Evolutionary conservation across 1,284 basidiomycete genomes (phyloP).

Genomic region (Rhodotorula glutinis): DNA sequence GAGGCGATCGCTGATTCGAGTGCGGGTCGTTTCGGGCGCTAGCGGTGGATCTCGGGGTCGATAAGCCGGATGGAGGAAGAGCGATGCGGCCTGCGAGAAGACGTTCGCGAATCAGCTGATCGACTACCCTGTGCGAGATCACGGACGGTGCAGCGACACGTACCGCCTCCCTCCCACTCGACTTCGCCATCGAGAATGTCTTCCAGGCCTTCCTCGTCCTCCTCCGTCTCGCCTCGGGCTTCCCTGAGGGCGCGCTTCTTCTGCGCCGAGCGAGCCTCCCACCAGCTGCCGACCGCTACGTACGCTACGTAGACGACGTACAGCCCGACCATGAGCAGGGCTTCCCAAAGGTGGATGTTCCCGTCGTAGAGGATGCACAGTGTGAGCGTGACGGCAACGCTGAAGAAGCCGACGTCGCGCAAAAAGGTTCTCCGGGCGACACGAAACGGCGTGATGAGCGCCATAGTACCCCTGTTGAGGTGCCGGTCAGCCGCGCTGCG

Average conservation of each 20-base stretch:
- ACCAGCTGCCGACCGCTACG: constrained; percentile 77
- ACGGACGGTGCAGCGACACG: too few species aligned
- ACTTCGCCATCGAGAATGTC: constrained; percentile 17
- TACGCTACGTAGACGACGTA: constrained; percentile 75
- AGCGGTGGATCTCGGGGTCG: constrained; percentile 13
- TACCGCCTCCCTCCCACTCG: constrained; percentile 16
- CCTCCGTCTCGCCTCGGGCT: constrained; percentile 23
- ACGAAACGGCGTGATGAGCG: constrained; percentile 87
- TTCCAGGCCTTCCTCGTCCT: constrained; percentile 30
- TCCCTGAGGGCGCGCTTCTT: constrained; percentile 48
- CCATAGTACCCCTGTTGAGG: constrained; percentile 72
- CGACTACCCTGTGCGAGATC: too few species aligned
- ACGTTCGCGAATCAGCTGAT: background rate
- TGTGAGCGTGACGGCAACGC: constrained; percentile 68
- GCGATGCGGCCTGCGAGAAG: constrained; percentile 2
- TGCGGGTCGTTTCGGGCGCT: constrained; percentile 12
- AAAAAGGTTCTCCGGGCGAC: constrained; percentile 77
- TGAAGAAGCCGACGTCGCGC: constrained; percentile 91
- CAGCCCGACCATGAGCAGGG: constrained; percentile 65
- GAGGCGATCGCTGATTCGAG: constrained; percentile 12
- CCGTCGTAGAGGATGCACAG: constrained; percentile 77
- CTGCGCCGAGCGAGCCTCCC: constrained; percentile 55
- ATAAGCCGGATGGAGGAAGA: constrained; percentile 15
- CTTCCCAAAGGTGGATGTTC: constrained; percentile 69
- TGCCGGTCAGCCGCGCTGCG: background rate